Percentiles rank a stretch among this genome's conserved stretches.
phyloP scores from a whole-genome alignment of 768 basidiomycete species.

The Mycena chlorophos region DNA sequence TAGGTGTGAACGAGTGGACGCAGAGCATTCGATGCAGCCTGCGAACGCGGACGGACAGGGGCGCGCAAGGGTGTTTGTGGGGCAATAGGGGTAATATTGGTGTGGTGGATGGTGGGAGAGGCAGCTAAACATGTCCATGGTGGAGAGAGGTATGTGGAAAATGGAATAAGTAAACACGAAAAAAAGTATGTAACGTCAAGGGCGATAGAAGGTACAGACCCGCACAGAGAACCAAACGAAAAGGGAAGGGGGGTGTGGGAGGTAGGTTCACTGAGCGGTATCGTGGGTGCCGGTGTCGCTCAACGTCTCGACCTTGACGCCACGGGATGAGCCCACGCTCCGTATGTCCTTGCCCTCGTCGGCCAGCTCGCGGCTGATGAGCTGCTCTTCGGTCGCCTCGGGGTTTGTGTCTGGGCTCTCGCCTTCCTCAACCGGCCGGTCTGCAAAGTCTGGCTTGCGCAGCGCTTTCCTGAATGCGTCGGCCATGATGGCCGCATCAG shows the following conservation, averaged over 20 bases:
- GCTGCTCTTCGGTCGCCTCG: conserved; percentile 37
- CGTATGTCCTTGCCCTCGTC: conserved; percentile 89
- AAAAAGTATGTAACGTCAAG: conserved; percentile 24
- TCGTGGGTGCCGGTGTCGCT: conserved; percentile 54
- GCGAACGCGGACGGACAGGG: conserved; percentile 12
- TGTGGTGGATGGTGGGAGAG: neutral
- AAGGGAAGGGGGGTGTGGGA: conserved; percentile 22
- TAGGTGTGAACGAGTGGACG: conserved; percentile 18
- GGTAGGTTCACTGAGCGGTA: conserved; percentile 33
- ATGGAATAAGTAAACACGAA: conserved; percentile 26
- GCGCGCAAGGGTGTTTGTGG: no score
- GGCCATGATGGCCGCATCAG: conserved; percentile 91
- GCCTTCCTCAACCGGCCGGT: conserved; percentile 65
- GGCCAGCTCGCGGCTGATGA: conserved; percentile 74
- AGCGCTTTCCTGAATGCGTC: conserved; percentile 88
- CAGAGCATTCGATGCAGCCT: conserved; percentile 12
- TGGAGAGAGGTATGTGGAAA: conserved; percentile 15
- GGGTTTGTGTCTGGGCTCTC: conserved; percentile 54
- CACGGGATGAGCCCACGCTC: conserved; percentile 78
- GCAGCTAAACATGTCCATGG: conserved; percentile 16
- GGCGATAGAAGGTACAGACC: conserved; percentile 26
- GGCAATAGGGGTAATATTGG: conserved; percentile 22
- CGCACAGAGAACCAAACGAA: conserved; percentile 22
- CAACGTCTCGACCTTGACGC: conserved; percentile 73
- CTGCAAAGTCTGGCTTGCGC: conserved; percentile 87